Conservation (phyloP, 2,329 filamentous ascomycete genomes). For the Apiospora rasikravindrae region DNA sequence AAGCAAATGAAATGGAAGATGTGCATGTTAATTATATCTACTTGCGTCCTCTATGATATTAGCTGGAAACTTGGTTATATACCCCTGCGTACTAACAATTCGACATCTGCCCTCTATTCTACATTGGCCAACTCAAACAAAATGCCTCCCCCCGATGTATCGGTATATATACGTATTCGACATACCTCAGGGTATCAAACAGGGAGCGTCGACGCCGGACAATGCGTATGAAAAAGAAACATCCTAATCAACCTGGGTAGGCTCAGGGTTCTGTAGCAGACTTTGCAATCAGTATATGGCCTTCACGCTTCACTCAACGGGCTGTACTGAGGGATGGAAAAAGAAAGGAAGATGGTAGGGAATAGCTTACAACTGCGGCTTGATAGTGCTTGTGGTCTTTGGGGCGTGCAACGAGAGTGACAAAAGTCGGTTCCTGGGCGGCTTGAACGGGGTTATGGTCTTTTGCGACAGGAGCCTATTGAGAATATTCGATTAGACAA, state of each 20-base stretch:
- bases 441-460: not conserved
- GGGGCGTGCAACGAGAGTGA: not conserved
- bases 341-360: not conserved
- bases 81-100: no score
- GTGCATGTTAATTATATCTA: no score
- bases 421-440: not conserved
- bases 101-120: no score
- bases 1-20: no score
- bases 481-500: not conserved
- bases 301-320: no score
- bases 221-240: not conserved
- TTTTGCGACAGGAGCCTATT: not conserved
- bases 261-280: not conserved
- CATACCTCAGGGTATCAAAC: no score
- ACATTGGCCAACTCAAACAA: no score
- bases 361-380: not conserved
- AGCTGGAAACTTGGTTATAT: no score
- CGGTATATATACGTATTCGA: no score
- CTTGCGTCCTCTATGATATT: no score
- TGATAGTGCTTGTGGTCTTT: not conserved
- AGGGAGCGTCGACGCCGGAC: no score
- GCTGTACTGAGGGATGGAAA: not conserved
- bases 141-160: no score
- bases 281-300: not conserved
- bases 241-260: not conserved